A percentile compares a stretch with the other conserved stretches of the same genome.
phyloP scores from a whole-genome alignment of 345 rosid species.

The Eucalyptus pauciflora region DNA sequence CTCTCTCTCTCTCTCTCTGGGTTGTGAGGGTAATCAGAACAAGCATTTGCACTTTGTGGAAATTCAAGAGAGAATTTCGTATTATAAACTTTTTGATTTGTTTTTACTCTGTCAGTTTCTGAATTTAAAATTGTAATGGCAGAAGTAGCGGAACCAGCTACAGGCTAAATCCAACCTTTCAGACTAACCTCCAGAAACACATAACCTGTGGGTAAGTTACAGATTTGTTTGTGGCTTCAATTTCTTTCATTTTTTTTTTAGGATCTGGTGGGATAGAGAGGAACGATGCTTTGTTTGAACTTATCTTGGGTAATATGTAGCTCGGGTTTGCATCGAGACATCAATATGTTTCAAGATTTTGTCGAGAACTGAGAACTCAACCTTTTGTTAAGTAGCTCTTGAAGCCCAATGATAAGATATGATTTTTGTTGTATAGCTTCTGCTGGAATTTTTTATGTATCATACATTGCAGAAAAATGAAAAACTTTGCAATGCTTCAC shows the following conservation, averaged over 20 bases:
- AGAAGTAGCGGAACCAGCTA: constrained; percentile 64
- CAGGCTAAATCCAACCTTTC: constrained; percentile 69
- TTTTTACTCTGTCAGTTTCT: neutral
- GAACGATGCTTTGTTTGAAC: neutral
- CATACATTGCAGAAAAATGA: neutral
- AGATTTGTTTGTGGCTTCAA: neutral
- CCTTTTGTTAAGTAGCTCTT: neutral
- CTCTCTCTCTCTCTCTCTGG: neutral
- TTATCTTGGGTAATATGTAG: neutral
- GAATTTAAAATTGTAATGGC: neutral
- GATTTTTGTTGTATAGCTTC: neutral
- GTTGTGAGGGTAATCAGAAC: neutral
- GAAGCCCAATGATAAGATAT: neutral
- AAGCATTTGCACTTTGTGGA: neutral
- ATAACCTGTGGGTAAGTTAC: constrained; percentile 51
- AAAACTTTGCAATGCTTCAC: neutral
- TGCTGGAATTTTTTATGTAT: neutral
- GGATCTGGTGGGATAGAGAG: neutral
- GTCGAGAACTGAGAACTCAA: neutral
- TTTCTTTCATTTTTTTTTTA: neutral
- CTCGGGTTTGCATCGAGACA: neutral
- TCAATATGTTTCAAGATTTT: neutral
- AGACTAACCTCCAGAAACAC: constrained; percentile 65
- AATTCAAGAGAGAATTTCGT: neutral
- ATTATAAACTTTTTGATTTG: neutral